Evolutionary conservation across 2,329 filamentous ascomycete species (phyloP).

Genomic region (Fusarium mexicanum): DNA sequence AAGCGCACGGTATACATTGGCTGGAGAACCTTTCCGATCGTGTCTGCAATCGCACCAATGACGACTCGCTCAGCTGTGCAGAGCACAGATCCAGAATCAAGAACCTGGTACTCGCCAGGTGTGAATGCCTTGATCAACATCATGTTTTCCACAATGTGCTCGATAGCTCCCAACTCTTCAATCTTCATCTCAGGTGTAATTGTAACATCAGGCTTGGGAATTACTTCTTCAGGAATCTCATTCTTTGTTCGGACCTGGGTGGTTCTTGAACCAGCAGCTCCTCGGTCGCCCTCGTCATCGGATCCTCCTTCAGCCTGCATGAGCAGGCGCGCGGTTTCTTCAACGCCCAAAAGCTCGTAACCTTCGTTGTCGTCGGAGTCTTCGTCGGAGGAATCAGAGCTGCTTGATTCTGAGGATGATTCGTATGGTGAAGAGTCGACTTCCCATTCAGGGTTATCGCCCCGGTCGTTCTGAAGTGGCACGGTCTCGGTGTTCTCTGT

Average conservation of each 20-base stretch:
- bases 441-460: conserved; percentile 81
- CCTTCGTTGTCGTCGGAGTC: conserved; percentile 67
- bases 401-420: conserved; percentile 69
- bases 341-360: conserved; percentile 79
- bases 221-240: conserved; percentile 71
- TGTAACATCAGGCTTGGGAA: conserved; percentile 80
- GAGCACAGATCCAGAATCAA: conserved; percentile 85
- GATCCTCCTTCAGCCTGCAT: conserved; percentile 85
- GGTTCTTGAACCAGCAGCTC: conserved; percentile 50
- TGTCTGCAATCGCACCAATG: conserved; percentile 84
- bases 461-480: conserved; percentile 47
- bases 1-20: conserved; percentile 89
- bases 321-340: conserved; percentile 84
- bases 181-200: conserved; percentile 82
- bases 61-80: conserved; percentile 80
- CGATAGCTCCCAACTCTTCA: conserved; percentile 76
- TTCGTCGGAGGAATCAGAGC: conserved; percentile 68
- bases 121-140: conserved; percentile 81
- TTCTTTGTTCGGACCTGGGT: conserved; percentile 80
- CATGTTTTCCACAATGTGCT: conserved; percentile 81
- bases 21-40: conserved; percentile 84
- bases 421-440: conserved; percentile 80
- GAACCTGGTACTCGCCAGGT: conserved; percentile 83
- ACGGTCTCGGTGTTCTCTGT: conserved; percentile 18
- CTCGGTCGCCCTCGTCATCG: conserved; percentile 75